These are phyloP conservation scores for Fusarium devonianum DNA, from an alignment of 2,329 filamentous ascomycete genomes.

Conservation along the genomic window DNA sequence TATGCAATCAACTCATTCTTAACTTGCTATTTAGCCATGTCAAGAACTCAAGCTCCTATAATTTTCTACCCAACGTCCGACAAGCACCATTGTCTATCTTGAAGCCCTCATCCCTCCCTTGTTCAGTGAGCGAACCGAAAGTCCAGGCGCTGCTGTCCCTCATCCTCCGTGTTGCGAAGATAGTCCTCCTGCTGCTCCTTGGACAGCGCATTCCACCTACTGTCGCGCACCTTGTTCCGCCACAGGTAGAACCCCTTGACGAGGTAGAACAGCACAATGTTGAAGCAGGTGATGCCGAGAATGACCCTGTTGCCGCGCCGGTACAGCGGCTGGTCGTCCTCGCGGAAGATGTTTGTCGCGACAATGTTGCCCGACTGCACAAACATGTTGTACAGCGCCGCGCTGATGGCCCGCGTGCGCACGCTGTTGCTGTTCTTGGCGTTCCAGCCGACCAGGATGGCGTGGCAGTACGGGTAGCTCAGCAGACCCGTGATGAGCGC, in stretches of 20 bases:
- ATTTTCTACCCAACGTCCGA: too few relatives aligned
- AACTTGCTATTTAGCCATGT: too few relatives aligned
- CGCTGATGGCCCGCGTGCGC: constrained; percentile 66
- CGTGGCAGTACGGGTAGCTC: constrained; percentile 56
- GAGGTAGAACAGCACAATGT: constrained; percentile 54
- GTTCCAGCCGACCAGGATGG: constrained; percentile 63
- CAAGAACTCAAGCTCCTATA: too few relatives aligned
- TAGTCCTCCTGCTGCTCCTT: constrained; percentile 58
- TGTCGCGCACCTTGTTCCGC: constrained; percentile 54
- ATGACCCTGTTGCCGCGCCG: constrained; percentile 58
- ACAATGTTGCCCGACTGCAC: constrained; percentile 55
- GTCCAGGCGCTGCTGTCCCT: constrained; percentile 62
- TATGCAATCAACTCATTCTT: too few relatives aligned
- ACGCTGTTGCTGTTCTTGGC: constrained; percentile 69
- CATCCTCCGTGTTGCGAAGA: constrained; percentile 56
- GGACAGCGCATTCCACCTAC: constrained; percentile 53
- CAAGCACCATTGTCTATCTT: too few relatives aligned
- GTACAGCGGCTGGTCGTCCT: constrained; percentile 63
- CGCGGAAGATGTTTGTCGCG: constrained; percentile 51
- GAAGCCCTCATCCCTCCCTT: not conserved
- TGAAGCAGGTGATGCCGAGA: constrained; percentile 55
- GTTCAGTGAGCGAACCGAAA: constrained; percentile 59
- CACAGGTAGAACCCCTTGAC: constrained; percentile 58
- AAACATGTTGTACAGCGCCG: constrained; percentile 67
- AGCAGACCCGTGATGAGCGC: constrained; percentile 50